Percentiles rank a stretch among this genome's conserved stretches.
Conservation (phyloP, 208 protist genomes). For the Trypanosoma cruzi region DNA sequence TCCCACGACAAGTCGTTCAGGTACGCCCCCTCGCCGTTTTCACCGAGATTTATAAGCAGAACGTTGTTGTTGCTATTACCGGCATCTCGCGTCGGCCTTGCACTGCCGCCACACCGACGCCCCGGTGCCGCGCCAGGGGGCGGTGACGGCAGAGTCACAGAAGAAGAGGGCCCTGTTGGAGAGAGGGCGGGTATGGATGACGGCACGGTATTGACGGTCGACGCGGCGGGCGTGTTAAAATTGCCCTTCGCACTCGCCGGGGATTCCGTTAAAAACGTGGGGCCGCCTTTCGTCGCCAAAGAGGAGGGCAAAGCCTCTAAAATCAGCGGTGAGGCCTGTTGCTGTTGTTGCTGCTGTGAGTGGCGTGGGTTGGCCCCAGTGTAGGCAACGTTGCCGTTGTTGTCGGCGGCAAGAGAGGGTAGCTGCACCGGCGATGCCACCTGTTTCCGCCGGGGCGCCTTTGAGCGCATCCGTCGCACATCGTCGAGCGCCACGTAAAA, state of each 20-base stretch:
- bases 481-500: constrained; percentile 76
- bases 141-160: not conserved
- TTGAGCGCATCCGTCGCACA: constrained; percentile 38
- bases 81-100: not conserved
- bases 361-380: too few relatives aligned
- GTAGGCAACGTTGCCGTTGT: not conserved
- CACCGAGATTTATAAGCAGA: constrained; percentile 18
- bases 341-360: not conserved
- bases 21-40: constrained; percentile 31
- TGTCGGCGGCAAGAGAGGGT: not conserved
- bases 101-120: constrained; percentile 1
- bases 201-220: too few relatives aligned
- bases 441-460: not conserved
- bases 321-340: not conserved
- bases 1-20: constrained; percentile 70
- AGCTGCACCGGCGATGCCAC: not conserved
- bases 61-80: constrained; percentile 10
- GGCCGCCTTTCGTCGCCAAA: not conserved
- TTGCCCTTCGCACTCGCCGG: not conserved
- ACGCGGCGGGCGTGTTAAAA: too few relatives aligned
- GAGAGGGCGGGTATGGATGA: too few relatives aligned
- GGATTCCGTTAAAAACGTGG: not conserved
- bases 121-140: not conserved
- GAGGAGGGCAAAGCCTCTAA: not conserved
- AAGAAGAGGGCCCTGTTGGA: not conserved